Evolutionary conservation across 768 basidiomycete genomes (phyloP).

Genomic region (Boletus huronensis): DNA sequence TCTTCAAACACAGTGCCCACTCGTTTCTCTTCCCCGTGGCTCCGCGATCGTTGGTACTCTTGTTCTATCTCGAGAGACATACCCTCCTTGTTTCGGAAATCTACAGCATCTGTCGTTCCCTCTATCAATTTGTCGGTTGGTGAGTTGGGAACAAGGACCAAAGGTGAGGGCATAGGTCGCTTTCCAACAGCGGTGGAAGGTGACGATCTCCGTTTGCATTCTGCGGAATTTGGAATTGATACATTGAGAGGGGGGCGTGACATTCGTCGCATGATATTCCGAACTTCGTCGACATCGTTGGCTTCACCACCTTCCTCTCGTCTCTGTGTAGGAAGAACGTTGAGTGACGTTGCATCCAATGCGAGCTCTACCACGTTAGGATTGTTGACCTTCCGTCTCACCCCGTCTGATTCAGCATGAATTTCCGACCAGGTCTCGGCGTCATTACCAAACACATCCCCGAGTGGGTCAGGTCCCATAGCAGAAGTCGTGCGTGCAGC

Average conservation of each 20-base stretch:
- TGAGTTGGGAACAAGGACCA: conserved; percentile 46
- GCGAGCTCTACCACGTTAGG: conserved; percentile 53
- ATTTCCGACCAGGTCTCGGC: conserved; percentile 60
- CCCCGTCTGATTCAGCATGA: conserved; percentile 33
- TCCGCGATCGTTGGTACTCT: conserved; percentile 31
- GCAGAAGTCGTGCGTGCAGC: conserved; percentile 39
- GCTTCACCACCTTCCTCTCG: conserved; percentile 32
- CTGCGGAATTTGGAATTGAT: conserved; percentile 41
- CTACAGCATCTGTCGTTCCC: conserved; percentile 6
- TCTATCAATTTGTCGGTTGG: conserved; percentile 30
- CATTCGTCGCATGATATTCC: conserved; percentile 40
- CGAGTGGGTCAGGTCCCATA: conserved; percentile 46
- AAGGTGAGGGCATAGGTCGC: conserved; percentile 55
- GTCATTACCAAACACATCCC: conserved; percentile 65
- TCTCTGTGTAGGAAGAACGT: conserved; percentile 24
- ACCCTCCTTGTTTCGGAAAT: conserved; percentile 17
- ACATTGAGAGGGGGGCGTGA: conserved; percentile 32
- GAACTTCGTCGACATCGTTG: conserved; percentile 31
- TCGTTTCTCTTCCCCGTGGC: conserved; percentile 42
- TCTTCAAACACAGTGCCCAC: conserved; percentile 46
- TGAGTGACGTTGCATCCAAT: conserved; percentile 42
- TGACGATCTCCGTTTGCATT: conserved; percentile 36
- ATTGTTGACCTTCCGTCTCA: conserved; percentile 24
- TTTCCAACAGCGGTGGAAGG: conserved; percentile 29
- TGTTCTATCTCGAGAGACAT: conserved; percentile 26